Conservation (phyloP, 192 early-diverging fungal genomes). For the Umbelopsis ramanniana region DNA sequence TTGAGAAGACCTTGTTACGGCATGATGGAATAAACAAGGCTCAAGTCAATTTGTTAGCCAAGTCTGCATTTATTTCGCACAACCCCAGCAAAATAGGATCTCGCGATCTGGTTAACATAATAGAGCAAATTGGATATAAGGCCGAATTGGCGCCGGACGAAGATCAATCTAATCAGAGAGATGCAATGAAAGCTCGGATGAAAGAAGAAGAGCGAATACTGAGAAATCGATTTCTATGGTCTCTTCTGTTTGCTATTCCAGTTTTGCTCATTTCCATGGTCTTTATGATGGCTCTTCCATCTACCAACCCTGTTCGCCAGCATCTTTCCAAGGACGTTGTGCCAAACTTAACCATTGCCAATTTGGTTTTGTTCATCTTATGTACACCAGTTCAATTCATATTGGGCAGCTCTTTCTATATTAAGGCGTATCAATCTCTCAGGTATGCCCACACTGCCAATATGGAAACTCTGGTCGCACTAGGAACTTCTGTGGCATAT, state of each 20-base stretch:
- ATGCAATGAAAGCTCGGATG: conserved; percentile 45
- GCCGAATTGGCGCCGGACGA: conserved; percentile 43
- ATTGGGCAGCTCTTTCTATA: conserved; percentile 71
- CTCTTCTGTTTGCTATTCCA: conserved; percentile 69
- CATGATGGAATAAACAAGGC: conserved; percentile 49
- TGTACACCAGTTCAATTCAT: conserved; percentile 78
- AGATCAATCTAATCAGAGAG: conserved; percentile 35
- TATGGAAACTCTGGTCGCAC: conserved; percentile 81
- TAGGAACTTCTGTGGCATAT: conserved; percentile 79
- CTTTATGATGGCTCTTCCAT: conserved; percentile 67
- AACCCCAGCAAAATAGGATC: conserved; percentile 57
- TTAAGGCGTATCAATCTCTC: conserved; percentile 65
- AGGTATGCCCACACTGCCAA: conserved; percentile 65
- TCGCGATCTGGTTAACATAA: conserved; percentile 60
- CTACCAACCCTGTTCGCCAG: conserved; percentile 46
- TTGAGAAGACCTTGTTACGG: conserved; percentile 67
- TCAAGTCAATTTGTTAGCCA: conserved; percentile 57
- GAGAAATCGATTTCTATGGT: conserved; percentile 46
- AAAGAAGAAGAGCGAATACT: conserved; percentile 48
- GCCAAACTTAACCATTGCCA: conserved; percentile 58
- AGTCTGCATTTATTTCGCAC: conserved; percentile 55
- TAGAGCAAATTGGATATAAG: conserved; percentile 66
- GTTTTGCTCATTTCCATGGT: conserved; percentile 75
- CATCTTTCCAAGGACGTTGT: conserved; percentile 52
- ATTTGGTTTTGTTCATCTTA: conserved; percentile 59